Evolutionary conservation across 495 filamentous ascomycete genomes (phyloP).

Genomic region (Tuber aestivum): DNA sequence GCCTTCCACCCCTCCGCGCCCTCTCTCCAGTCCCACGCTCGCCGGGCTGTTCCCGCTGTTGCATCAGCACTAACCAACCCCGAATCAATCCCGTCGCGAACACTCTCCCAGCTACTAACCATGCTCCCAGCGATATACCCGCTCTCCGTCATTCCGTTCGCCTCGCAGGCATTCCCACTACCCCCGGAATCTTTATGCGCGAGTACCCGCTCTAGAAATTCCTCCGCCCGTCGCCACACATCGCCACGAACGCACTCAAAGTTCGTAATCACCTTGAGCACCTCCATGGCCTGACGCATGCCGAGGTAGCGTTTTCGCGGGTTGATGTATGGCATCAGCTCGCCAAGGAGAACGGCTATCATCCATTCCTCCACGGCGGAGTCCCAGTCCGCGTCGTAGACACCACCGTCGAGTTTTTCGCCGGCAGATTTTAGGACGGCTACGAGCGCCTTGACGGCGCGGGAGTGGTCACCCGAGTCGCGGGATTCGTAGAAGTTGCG

Average conservation of each 20-base stretch:
- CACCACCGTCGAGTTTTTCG: slow-evolving; percentile 37
- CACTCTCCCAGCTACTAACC: slow-evolving; percentile 23
- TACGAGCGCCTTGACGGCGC: slow-evolving; percentile 30
- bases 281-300: slow-evolving; percentile 31
- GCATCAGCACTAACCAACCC: slow-evolving; percentile 9
- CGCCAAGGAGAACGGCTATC: slow-evolving; percentile 28
- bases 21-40: slow-evolving; percentile 36
- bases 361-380: slow-evolving; percentile 34
- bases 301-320: slow-evolving; percentile 3
- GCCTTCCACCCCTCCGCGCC: slow-evolving; percentile 13
- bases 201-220: slow-evolving; percentile 21
- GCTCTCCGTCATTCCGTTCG: background rate
- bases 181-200: background rate
- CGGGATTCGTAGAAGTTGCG: slow-evolving; percentile 34
- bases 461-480: slow-evolving; percentile 12
- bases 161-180: background rate
- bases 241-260: slow-evolving; percentile 35
- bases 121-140: slow-evolving; percentile 5
- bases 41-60: background rate
- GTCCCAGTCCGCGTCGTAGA: slow-evolving; percentile 38
- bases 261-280: slow-evolving; percentile 38
- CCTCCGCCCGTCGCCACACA: slow-evolving; percentile 17
- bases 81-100: slow-evolving; percentile 17
- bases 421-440: slow-evolving; percentile 40
- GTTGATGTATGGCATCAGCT: slow-evolving; percentile 27